These are phyloP conservation scores for Botrytis byssoidea DNA, from an alignment of 2,329 filamentous ascomycete species.

Conservation along the genomic window DNA sequence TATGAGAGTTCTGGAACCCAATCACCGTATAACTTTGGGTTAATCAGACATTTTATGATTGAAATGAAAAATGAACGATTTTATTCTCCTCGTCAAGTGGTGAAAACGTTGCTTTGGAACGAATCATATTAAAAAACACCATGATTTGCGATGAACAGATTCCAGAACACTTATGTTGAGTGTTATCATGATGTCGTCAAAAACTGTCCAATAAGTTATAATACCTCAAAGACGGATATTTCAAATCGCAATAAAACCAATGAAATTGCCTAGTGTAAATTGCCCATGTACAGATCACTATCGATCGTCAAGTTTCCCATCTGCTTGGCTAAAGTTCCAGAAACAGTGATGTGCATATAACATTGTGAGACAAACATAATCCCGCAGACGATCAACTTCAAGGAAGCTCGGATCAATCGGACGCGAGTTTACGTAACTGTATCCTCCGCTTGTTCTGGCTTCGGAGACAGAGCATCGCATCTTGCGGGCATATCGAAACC, in stretches of 20 bases:
- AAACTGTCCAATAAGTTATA: background rate
- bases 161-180: too few species aligned
- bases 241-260: background rate
- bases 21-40: too few species aligned
- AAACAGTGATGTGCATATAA: background rate
- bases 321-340: background rate
- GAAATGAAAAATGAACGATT: too few species aligned
- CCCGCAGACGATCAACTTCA: background rate
- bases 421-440: background rate
- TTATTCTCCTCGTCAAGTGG: too few species aligned
- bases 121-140: too few species aligned
- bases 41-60: too few species aligned
- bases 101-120: too few species aligned
- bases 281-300: background rate
- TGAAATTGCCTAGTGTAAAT: background rate
- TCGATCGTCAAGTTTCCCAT: too few species aligned
- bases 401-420: too few species aligned
- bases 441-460: background rate
- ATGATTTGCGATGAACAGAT: too few species aligned
- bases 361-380: background rate
- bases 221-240: background rate
- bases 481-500: background rate
- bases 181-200: background rate
- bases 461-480: background rate
- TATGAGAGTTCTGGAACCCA: too few species aligned